Evolutionary conservation across 179 eudicot genomes (phyloP).

Genomic region (Silene vulgaris): DNA sequence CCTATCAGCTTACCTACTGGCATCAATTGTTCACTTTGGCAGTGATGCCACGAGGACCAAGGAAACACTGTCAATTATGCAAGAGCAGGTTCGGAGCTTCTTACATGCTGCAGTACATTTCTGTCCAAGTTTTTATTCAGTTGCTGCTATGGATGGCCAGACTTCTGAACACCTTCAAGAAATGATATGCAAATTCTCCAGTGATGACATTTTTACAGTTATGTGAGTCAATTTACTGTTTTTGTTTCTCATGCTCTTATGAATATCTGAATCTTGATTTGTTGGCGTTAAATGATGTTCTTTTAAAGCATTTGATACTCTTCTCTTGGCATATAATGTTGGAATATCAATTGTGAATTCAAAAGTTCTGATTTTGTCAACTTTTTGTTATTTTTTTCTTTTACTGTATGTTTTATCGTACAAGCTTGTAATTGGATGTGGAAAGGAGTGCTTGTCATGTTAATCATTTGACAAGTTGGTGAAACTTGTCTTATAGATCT

Average conservation of each 20-base stretch:
- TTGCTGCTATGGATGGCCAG: conserved; percentile 98
- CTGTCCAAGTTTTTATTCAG: conserved; percentile 79
- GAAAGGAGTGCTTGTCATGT: not conserved
- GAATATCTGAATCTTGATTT: not conserved
- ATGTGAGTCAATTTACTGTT: conserved; percentile 61
- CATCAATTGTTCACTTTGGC: conserved; percentile 13
- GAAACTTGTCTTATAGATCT: not conserved
- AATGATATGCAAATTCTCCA: conserved; percentile 58
- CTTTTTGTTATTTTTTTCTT: not conserved
- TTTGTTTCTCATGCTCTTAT: conserved; percentile 12
- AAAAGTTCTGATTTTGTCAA: not conserved
- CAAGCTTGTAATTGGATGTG: not conserved
- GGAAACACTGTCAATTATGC: conserved; percentile 79
- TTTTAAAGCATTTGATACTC: not conserved
- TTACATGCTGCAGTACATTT: conserved; percentile 72
- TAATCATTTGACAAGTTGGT: not conserved
- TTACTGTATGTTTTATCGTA: not conserved
- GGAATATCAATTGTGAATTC: not conserved
- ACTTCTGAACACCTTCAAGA: conserved; percentile 81
- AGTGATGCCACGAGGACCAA: conserved; percentile 77
- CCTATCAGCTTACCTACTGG: not conserved
- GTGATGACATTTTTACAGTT: conserved; percentile 67
- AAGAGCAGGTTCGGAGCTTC: conserved; percentile 56
- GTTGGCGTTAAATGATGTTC: not conserved
- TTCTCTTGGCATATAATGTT: conserved; percentile 6